A percentile compares a stretch with the other conserved stretches of the same genome.
These are phyloP conservation scores for Combretum micranthum DNA, from an alignment of 345 rosid genomes.

Conservation along the genomic window DNA sequence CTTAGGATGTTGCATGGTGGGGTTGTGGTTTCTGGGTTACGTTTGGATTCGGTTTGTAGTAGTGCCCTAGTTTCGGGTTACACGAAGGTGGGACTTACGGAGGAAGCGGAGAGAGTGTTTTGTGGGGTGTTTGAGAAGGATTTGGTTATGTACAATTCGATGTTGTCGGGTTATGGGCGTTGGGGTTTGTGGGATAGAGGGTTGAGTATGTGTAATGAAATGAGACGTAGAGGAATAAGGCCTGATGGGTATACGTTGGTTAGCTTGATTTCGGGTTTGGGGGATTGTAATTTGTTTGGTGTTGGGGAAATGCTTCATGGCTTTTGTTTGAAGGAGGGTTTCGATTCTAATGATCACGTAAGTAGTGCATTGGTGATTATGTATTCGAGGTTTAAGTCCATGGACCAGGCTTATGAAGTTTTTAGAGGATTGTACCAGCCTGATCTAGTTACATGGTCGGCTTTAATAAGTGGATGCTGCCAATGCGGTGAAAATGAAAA, in stretches of 20 bases:
- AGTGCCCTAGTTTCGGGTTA: slow-evolving; percentile 66
- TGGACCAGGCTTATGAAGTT: slow-evolving; percentile 48
- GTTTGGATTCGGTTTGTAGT: slow-evolving; percentile 43
- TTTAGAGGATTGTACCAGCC: slow-evolving; percentile 38
- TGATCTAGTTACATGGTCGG: slow-evolving; percentile 75
- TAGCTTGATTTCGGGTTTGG: slow-evolving; percentile 47
- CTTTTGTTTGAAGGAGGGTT: slow-evolving; percentile 51
- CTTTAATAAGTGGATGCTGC: slow-evolving; percentile 63
- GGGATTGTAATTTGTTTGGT: slow-evolving; percentile 27
- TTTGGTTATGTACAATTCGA: slow-evolving; percentile 72
- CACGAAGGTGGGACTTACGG: slow-evolving; percentile 41
- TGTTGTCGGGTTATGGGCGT: slow-evolving; percentile 59
- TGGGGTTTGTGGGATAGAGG: slow-evolving; percentile 47
- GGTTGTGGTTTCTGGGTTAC: slow-evolving; percentile 46
- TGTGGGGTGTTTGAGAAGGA: slow-evolving; percentile 44
- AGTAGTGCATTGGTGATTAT: slow-evolving; percentile 59
- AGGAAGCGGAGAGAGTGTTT: slow-evolving; percentile 56
- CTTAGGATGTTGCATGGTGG: slow-evolving; percentile 54
- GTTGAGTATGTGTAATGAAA: slow-evolving; percentile 38
- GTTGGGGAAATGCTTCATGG: slow-evolving; percentile 64
- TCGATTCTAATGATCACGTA: slow-evolving; percentile 48
- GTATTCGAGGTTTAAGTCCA: slow-evolving; percentile 59
- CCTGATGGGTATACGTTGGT: slow-evolving; percentile 76
- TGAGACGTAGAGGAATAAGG: slow-evolving; percentile 34
- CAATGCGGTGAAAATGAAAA: slow-evolving; percentile 49